These are phyloP conservation scores for Fusarium bulbicola DNA, from an alignment of 2,329 filamentous ascomycete genomes.

Conservation along the genomic window DNA sequence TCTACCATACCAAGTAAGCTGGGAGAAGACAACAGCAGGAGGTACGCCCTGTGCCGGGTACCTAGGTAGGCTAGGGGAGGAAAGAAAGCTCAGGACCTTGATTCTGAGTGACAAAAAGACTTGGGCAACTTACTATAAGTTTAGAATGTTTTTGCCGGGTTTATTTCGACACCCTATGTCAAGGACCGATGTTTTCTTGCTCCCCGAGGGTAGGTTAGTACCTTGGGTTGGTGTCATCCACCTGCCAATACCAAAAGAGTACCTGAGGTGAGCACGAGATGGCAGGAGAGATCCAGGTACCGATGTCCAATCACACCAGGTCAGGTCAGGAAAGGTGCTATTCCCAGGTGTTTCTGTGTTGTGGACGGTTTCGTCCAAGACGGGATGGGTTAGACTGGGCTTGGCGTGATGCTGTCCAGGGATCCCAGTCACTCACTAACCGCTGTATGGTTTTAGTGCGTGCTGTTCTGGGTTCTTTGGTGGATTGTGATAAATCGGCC, in stretches of 20 bases:
- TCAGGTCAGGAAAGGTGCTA: constrained; percentile 21
- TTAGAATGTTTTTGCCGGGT: too few species aligned
- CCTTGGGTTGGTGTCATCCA: background rate
- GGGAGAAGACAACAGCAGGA: background rate
- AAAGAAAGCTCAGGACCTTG: too few species aligned
- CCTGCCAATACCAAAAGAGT: constrained; percentile 6
- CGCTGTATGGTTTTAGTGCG: background rate
- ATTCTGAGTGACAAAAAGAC: too few species aligned
- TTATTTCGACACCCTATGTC: too few species aligned
- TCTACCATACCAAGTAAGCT: background rate
- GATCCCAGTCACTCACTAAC: constrained; percentile 17
- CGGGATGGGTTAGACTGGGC: constrained; percentile 23
- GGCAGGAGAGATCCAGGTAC: constrained; percentile 15
- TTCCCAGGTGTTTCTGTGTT: constrained; percentile 23
- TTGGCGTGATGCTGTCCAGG: constrained; percentile 27
- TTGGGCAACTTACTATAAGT: too few species aligned
- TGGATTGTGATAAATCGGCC: background rate
- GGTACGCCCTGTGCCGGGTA: background rate
- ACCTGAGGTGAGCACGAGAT: constrained; percentile 10
- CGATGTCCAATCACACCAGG: constrained; percentile 14
- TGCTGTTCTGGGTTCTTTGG: background rate
- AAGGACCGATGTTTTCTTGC: too few species aligned
- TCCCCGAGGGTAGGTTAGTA: too few species aligned
- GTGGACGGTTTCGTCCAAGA: constrained; percentile 29
- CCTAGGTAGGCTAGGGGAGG: too few species aligned